A percentile compares a stretch with the other conserved stretches of the same genome.
Conservation (phyloP, 2,329 filamentous ascomycete genomes). For the Fusarium sp. region DNA sequence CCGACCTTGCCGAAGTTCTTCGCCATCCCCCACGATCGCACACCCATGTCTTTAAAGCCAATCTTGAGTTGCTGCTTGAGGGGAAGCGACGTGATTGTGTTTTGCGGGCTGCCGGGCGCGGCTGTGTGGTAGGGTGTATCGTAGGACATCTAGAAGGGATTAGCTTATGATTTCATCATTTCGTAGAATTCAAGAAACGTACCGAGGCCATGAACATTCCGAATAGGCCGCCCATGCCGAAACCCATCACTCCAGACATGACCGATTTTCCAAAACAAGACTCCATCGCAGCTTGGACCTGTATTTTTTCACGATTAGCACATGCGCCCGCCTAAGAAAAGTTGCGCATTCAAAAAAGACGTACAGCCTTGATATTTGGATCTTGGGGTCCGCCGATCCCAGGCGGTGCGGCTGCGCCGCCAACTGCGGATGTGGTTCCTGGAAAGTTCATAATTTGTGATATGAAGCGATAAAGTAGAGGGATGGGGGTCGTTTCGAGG, state of each 20-base stretch:
- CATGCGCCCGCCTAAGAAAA: conserved; percentile 6
- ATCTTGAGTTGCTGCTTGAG: conserved; percentile 84
- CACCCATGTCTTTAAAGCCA: conserved; percentile 96
- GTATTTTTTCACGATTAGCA: conserved; percentile 15
- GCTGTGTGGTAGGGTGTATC: conserved; percentile 83
- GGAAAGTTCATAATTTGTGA: conserved; percentile 57
- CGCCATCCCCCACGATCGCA: conserved; percentile 82
- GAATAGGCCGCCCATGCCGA: conserved; percentile 92
- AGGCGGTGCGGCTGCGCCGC: conserved; percentile 42
- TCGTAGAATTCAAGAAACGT: conserved; percentile 55
- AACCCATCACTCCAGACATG: conserved; percentile 93
- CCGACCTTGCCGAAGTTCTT: conserved; percentile 97
- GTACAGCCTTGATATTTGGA: conserved; percentile 65
- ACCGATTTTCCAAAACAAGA: conserved; percentile 90
- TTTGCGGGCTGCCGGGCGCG: conserved; percentile 56
- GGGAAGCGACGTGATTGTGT: conserved; percentile 73
- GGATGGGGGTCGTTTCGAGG: conserved; percentile 5
- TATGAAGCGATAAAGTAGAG: conserved; percentile 7
- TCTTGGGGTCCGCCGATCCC: conserved; percentile 59
- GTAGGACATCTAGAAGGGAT: conserved; percentile 85
- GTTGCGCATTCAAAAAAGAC: conserved; percentile 37
- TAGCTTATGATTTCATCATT: conserved; percentile 15
- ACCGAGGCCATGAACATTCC: conserved; percentile 98
- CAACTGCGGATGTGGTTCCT: conserved; percentile 47
- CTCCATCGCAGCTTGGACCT: conserved; percentile 91